Evolutionary conservation across 2,329 filamentous ascomycete species (phyloP), one percentile per base, ranked within the genome.

Genomic region (Fusarium nodosum): DNA sequence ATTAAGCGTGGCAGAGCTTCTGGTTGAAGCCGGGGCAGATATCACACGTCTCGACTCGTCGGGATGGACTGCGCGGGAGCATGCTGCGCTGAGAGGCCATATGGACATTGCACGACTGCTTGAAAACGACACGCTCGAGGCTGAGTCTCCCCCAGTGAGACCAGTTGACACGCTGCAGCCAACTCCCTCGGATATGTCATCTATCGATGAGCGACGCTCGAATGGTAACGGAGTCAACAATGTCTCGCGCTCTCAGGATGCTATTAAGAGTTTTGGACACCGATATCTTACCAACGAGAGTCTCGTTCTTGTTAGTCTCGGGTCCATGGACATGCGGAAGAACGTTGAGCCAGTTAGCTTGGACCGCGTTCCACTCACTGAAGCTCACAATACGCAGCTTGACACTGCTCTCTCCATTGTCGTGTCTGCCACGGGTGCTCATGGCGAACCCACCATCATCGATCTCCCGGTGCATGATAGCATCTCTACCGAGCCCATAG

Each of bases 241-340:
- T 56, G 73, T 78, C 22, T 79, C 84, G 8, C 85, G 89, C 52
- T 81, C 85, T 9, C 83, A 90, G 4, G 93, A 97, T 68, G 91
- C 94, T 7, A 88, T 98, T 69, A 98, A 98, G 80, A 93, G 93
- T 2, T 99, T 98, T 79, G 96, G 96, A 58, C 96, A 99, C 83
- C 90, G 95, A 56, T 99, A 98, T 80, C 86, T 99, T 52, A 97
- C 90, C 20, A 89, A 97, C 53, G 91, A 97, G 74, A 93, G 93
- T 67, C 90, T 99, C 84, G 88, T 99, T 6, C 85, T 98, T 50
- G 94, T 99, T 73, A 97, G 93, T 75, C 83, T 99, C 11, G 96
- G 96, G 0, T 95, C 93, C 0, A 97, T 97, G 93, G 96, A 99
- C 77, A 92, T 93, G 82, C 89, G 94, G 56, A 97, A 96, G 80